Evolutionary conservation across 2,329 filamentous ascomycete genomes (phyloP).

Genomic region (Volutella citrinella): DNA sequence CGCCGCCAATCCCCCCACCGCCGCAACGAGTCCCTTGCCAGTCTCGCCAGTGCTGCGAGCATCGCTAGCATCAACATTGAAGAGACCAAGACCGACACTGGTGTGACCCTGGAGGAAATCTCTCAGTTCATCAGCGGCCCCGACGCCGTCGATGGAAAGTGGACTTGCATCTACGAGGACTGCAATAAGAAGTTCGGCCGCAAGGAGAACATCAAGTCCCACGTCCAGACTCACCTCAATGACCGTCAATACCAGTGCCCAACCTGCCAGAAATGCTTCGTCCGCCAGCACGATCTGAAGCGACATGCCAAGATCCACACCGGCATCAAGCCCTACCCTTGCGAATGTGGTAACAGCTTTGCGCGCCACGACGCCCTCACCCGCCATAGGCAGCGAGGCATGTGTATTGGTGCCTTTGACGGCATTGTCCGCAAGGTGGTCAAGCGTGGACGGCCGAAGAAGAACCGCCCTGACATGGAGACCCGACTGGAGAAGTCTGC

Average conservation of each 20-base stretch:
- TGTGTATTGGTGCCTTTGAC: slow-evolving; percentile 94
- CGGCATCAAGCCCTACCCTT: slow-evolving; percentile 91
- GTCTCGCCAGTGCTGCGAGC: slow-evolving; percentile 55
- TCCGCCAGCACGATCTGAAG: slow-evolving; percentile 95
- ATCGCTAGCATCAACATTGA: slow-evolving; percentile 63
- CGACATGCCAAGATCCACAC: slow-evolving; percentile 97
- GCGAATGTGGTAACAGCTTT: slow-evolving; percentile 91
- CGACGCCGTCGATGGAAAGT: slow-evolving; percentile 71
- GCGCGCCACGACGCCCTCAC: slow-evolving; percentile 94
- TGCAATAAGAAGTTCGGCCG: slow-evolving; percentile 92
- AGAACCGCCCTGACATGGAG: slow-evolving; percentile 56
- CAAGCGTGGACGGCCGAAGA: slow-evolving; percentile 62
- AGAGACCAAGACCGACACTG: slow-evolving; percentile 70
- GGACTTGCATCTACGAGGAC: slow-evolving; percentile 71
- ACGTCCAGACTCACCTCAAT: slow-evolving; percentile 96
- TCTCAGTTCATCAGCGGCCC: slow-evolving; percentile 70
- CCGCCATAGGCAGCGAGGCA: slow-evolving; percentile 88
- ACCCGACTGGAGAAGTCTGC: slow-evolving; percentile 56
- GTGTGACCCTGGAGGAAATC: slow-evolving; percentile 84
- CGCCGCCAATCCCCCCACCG: slow-evolving; percentile 40
- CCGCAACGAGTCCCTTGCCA: slow-evolving; percentile 58
- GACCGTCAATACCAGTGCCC: slow-evolving; percentile 95
- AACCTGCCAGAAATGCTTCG: slow-evolving; percentile 91
- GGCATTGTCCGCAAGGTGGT: slow-evolving; percentile 62
- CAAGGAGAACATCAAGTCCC: slow-evolving; percentile 98